Conservation (phyloP, 1,284 basidiomycete genomes). For the Xerocomus nothofagi region DNA sequence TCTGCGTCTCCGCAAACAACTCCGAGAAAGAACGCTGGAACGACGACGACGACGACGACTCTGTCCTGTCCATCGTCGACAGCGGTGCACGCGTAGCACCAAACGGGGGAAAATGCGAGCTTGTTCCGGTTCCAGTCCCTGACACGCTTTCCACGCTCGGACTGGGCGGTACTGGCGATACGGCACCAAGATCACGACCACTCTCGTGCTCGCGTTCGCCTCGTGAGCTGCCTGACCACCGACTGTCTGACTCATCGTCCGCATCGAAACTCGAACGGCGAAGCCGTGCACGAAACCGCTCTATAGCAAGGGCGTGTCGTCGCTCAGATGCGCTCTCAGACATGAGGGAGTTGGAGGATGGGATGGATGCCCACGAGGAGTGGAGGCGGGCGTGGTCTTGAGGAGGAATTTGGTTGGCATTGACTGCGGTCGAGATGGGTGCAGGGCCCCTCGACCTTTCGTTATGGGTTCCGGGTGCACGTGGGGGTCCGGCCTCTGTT, state of each 20-base stretch:
- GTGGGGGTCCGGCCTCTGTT: conserved; percentile 20
- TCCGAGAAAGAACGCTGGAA: conserved; percentile 29
- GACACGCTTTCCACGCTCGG: conserved; percentile 17
- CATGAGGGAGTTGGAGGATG: conserved; percentile 44
- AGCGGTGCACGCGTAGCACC: background rate
- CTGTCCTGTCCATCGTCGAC: conserved; percentile 9
- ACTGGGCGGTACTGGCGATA: conserved; percentile 19
- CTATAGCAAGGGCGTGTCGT: conserved; percentile 34
- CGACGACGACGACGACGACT: conserved; percentile 8
- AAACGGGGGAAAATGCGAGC: conserved; percentile 11
- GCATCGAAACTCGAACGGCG: conserved; percentile 27
- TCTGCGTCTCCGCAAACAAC: conserved; percentile 21
- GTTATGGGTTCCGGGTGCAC: conserved; percentile 10
- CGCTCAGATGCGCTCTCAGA: conserved; percentile 44
- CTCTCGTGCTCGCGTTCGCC: conserved; percentile 21
- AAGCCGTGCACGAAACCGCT: conserved; percentile 28
- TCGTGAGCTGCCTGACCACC: conserved; percentile 24
- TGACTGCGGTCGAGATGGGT: conserved; percentile 10
- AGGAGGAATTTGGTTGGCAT: conserved; percentile 10
- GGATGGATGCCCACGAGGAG: conserved; percentile 30
- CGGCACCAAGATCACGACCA: conserved; percentile 8
- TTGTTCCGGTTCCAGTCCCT: conserved; percentile 7
- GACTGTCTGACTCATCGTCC: conserved; percentile 29
- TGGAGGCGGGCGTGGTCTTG: conserved; percentile 25
- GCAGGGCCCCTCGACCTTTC: conserved; percentile 22